A percentile compares a stretch with the other conserved stretches of the same genome.
phyloP scores from a whole-genome alignment of 495 filamentous ascomycete genomes.

The Jackrogersella multiformis region DNA sequence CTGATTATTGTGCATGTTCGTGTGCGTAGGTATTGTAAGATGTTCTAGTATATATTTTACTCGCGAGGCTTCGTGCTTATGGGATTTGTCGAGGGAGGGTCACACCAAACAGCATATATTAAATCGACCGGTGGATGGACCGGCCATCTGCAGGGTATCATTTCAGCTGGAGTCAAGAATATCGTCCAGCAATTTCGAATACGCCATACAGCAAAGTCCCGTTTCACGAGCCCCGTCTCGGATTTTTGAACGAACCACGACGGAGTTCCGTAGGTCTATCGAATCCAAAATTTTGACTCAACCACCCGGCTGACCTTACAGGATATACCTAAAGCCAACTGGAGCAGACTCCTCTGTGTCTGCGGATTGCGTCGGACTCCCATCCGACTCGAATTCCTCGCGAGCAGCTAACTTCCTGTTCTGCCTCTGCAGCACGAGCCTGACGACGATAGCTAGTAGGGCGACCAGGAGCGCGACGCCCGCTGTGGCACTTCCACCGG shows the following conservation, averaged over 20 bases:
- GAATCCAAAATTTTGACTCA: no score
- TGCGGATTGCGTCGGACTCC: not conserved
- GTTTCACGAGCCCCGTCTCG: not conserved
- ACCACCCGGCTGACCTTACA: slow-evolving; percentile 12
- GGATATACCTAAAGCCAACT: slow-evolving; percentile 43
- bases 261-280: no score
- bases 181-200: not conserved
- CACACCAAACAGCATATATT: slow-evolving; percentile 10
- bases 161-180: no score
- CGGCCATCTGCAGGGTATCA: no score
- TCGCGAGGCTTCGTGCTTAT: not conserved
- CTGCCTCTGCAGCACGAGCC: slow-evolving; percentile 54
- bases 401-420: slow-evolving; percentile 62
- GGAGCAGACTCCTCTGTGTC: not conserved
- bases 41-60: no score
- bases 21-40: no score
- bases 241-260: no score
- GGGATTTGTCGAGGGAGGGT: slow-evolving; percentile 6
- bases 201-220: not conserved
- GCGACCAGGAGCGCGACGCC: slow-evolving; percentile 57
- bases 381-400: slow-evolving; percentile 44
- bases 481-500: slow-evolving; percentile 56
- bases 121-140: not conserved
- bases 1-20: not conserved
- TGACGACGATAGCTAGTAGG: slow-evolving; percentile 53